Evolutionary conservation across 176 grass and related monocot species (phyloP).

Genomic region (Carex kokanica): DNA sequence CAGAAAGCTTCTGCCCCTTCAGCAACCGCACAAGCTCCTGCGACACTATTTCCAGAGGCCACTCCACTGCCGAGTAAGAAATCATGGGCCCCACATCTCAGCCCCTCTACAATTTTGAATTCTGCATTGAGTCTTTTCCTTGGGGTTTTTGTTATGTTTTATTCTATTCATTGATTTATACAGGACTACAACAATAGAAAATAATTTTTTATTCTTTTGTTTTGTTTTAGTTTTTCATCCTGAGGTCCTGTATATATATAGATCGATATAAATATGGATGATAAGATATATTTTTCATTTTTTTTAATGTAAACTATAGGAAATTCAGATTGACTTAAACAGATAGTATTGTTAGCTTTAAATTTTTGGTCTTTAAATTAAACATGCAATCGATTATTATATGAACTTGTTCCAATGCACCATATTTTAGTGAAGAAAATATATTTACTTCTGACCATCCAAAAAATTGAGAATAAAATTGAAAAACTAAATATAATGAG

Average conservation of each 20-base stretch:
- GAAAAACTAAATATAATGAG: too few species aligned
- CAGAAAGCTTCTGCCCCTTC: not conserved
- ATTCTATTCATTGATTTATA: conserved; percentile 15
- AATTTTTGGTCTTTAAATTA: not conserved
- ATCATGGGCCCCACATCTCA: conserved; percentile 11
- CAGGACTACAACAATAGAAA: not conserved
- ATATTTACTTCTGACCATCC: too few species aligned
- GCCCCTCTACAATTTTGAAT: conserved; percentile 4
- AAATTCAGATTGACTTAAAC: not conserved
- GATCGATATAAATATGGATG: not conserved
- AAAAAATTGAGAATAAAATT: too few species aligned
- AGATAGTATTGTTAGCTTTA: not conserved
- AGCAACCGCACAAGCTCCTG: not conserved
- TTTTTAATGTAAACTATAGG: not conserved
- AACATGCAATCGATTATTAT: not conserved
- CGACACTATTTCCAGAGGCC: not conserved
- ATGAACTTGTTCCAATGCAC: too few species aligned
- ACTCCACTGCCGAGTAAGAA: not conserved
- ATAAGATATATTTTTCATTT: not conserved
- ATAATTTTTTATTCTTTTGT: not conserved
- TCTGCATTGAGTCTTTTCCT: not conserved
- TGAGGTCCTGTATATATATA: conserved; percentile 23
- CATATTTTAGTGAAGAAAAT: too few species aligned
- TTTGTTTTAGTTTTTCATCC: not conserved
- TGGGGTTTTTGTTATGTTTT: not conserved